These are phyloP conservation scores for Ciborinia camelliae DNA, from an alignment of 2,329 filamentous ascomycete genomes.

Conservation along the genomic window DNA sequence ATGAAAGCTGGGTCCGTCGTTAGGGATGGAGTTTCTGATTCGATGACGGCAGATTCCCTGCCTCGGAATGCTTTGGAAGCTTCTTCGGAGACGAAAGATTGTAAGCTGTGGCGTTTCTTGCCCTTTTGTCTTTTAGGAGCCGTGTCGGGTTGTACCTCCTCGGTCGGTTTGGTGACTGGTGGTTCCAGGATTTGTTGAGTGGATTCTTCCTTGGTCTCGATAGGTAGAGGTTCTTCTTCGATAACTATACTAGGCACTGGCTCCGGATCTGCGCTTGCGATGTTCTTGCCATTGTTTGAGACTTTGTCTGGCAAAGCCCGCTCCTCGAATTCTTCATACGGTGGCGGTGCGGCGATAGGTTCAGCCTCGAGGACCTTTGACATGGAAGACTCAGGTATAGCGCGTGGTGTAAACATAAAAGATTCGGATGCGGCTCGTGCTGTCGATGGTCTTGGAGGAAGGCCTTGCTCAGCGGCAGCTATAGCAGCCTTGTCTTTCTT, in stretches of 20 bases:
- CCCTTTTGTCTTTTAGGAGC: not conserved
- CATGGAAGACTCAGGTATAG: not conserved
- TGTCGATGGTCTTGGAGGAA: constrained; percentile 11
- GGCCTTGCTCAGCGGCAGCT: constrained; percentile 8
- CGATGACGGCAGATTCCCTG: not conserved
- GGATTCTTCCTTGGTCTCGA: not conserved
- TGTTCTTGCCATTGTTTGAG: constrained; percentile 38
- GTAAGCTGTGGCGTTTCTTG: constrained; percentile 4
- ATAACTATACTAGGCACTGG: not conserved
- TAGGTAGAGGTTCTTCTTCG: not conserved
- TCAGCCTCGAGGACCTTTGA: not conserved
- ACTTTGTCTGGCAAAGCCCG: constrained; percentile 35
- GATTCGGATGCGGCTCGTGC: constrained; percentile 9
- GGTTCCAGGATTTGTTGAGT: not conserved
- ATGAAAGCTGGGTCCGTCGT: not conserved
- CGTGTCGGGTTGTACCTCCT: not conserved
- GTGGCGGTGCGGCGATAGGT: not conserved
- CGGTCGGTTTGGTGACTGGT: not conserved
- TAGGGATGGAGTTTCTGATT: not conserved
- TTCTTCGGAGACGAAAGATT: constrained; percentile 7
- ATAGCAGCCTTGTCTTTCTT: constrained; percentile 13
- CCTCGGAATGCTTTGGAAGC: constrained; percentile 6
- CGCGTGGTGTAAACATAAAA: not conserved
- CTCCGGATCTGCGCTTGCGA: constrained; percentile 2
- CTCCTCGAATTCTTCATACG: constrained; percentile 7